phyloP scores from a whole-genome alignment of 208 protist species.

The Trypanosoma conorhini region DNA sequence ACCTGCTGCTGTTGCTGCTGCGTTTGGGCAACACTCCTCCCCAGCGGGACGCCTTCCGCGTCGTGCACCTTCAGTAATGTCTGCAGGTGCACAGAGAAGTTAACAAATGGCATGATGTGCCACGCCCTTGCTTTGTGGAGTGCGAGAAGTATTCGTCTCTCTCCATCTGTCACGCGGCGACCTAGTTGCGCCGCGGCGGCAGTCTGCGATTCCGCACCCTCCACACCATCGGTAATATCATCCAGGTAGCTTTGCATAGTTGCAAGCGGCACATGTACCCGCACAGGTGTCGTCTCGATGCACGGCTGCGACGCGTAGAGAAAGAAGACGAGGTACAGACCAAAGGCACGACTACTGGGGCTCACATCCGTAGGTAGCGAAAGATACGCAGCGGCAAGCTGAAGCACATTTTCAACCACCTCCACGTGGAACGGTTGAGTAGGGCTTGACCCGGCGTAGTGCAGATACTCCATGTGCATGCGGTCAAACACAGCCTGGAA shows the following conservation, averaged over 20 bases:
- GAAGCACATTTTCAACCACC: constrained; percentile 57
- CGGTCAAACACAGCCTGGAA: constrained; percentile 59
- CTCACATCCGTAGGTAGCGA: constrained; percentile 39
- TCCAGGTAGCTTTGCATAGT: constrained; percentile 21
- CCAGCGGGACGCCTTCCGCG: constrained; percentile 34
- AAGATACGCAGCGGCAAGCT: constrained; percentile 66
- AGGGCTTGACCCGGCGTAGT: constrained; percentile 63
- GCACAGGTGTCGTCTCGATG: constrained; percentile 18
- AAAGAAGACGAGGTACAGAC: constrained; percentile 56
- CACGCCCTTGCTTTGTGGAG: constrained; percentile 33
- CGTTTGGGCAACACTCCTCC: neutral
- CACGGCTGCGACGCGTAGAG: constrained; percentile 68
- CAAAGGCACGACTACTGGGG: constrained; percentile 60
- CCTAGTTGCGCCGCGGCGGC: constrained; percentile 13
- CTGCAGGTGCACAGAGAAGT: constrained; percentile 30
- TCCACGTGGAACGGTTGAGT: constrained; percentile 43
- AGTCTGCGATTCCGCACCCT: neutral
- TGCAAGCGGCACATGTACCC: constrained; percentile 2
- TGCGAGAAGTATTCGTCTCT: constrained; percentile 27
- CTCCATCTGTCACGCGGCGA: constrained; percentile 27
- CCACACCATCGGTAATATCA: constrained; percentile 20
- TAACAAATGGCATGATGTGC: constrained; percentile 50
- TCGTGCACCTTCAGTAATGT: constrained; percentile 46
- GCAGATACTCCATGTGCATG: constrained; percentile 59
- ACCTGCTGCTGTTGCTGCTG: neutral